Conservation (phyloP, 176 grass and related monocot genomes). For the Lolium perenne region DNA sequence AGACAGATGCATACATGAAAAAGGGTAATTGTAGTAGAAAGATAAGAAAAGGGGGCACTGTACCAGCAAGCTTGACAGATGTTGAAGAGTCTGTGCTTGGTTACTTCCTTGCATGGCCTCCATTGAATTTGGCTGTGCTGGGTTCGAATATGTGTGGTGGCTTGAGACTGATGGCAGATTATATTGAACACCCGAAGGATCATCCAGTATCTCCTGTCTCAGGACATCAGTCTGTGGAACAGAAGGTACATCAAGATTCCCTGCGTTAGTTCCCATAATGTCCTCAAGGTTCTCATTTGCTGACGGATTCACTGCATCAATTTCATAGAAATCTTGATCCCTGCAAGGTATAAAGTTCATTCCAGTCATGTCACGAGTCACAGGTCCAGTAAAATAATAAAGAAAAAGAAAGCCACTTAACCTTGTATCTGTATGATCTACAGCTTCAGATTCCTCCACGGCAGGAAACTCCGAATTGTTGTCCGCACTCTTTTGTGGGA, state of each 20-base stretch:
- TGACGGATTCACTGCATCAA: slow-evolving; percentile 47
- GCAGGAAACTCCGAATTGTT: slow-evolving; percentile 54
- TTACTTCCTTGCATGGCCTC: slow-evolving; percentile 72
- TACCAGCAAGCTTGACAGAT: slow-evolving; percentile 90
- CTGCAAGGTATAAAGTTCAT: slow-evolving; percentile 54
- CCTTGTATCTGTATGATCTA: slow-evolving; percentile 77
- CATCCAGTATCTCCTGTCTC: slow-evolving; percentile 65
- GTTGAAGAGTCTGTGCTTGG: slow-evolving; percentile 77
- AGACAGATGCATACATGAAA: not conserved
- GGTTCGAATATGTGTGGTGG: slow-evolving; percentile 67
- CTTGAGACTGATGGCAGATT: slow-evolving; percentile 74
- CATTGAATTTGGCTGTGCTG: slow-evolving; percentile 61
- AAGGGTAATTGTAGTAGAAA: slow-evolving; percentile 27
- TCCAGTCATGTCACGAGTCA: not conserved
- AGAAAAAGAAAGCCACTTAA: slow-evolving; percentile 27
- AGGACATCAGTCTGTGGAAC: slow-evolving; percentile 70
- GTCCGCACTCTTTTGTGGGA: slow-evolving; percentile 62
- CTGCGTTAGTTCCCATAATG: slow-evolving; percentile 61
- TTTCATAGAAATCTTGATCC: slow-evolving; percentile 75
- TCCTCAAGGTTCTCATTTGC: slow-evolving; percentile 54
- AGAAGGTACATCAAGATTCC: slow-evolving; percentile 71
- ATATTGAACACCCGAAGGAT: slow-evolving; percentile 77
- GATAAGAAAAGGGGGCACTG: not conserved
- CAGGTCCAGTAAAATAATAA: slow-evolving; percentile 26
- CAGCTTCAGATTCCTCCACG: slow-evolving; percentile 57